Base-by-base conservation (phyloP, 805 yeast species). In the Maudiozyma barnettii region DNA sequence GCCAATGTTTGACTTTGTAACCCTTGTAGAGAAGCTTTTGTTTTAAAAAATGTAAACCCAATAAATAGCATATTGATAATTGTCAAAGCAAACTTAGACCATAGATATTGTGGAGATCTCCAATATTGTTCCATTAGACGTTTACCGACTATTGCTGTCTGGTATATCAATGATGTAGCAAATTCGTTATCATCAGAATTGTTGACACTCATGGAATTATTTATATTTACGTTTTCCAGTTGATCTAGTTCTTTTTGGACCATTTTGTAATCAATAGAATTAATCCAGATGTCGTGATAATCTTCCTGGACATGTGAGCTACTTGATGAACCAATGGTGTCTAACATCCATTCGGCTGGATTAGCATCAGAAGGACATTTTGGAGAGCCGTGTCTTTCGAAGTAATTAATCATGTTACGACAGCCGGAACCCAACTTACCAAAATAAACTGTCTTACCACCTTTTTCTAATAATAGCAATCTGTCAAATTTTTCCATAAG, bases 291-390 rank as follows among this genome's bases (percentile, higher is more conserved):
- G 58, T 84, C 81, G 57, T 78, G 73, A 58, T 81, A 83, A 63
- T 84, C 84, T 64, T 80, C 84, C 41, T 72, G 71, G 18, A 88
- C 84, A 55, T 78, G 82, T 33, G 86, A 77, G 45, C 88, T 89
- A 6, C 89, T 89, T 33, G 89, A 88, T 46, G 89, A 89, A 58
- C 90, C 89, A 57, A 82, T 83, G 52, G 81, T 84, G 52, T 84
- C 84, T 66, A 88, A 71, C 95, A 88, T 88, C 93, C 95, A 88
- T 69, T 87, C 95, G 13, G 90, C 91, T 30, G 91, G 93, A 54
- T 84, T 84, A 5, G 86, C 88, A 39, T 72, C 71, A 6, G 71
- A 67, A 19, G 90, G 89, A 68, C 90, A 84, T 47, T 70, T 68
- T 22, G 72, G 75, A 39, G 89, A 78, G 46, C 88, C 89, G 53